These are phyloP conservation scores for Coemansia sp. DNA, from an alignment of 192 early-diverging fungal genomes.

Conservation along the genomic window DNA sequence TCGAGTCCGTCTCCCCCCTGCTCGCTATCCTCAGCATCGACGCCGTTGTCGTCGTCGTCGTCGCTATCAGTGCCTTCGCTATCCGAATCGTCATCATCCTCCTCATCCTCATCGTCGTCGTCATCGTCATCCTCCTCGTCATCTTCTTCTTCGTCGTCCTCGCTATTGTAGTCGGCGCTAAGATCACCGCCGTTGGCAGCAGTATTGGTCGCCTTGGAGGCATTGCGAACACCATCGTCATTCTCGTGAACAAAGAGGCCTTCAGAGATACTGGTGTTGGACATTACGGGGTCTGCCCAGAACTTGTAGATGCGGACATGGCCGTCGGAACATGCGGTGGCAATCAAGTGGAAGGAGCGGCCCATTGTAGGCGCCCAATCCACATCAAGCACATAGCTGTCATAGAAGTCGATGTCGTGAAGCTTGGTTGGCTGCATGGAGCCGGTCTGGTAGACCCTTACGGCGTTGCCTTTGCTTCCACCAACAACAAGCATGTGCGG, in stretches of 20 bases:
- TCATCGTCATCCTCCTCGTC: slow-evolving; percentile 16
- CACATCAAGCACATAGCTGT: slow-evolving; percentile 57
- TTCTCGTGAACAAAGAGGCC: slow-evolving; percentile 44
- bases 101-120: slow-evolving; percentile 13
- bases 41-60: slow-evolving; percentile 4
- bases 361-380: slow-evolving; percentile 56
- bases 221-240: slow-evolving; percentile 15
- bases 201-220: background rate
- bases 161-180: slow-evolving; percentile 21
- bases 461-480: slow-evolving; percentile 76
- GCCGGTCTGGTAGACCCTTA: slow-evolving; percentile 58
- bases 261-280: slow-evolving; percentile 24
- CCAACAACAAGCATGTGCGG: slow-evolving; percentile 81
- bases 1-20: slow-evolving; percentile 7
- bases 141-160: slow-evolving; percentile 26
- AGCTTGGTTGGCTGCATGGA: slow-evolving; percentile 45
- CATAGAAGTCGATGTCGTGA: slow-evolving; percentile 55
- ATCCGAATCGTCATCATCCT: slow-evolving; percentile 1
- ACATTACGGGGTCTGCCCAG: slow-evolving; percentile 37
- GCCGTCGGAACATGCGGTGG: slow-evolving; percentile 48
- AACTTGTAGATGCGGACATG: slow-evolving; percentile 56
- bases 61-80: background rate
- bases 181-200: slow-evolving; percentile 9
- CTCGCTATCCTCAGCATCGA: slow-evolving; percentile 8
- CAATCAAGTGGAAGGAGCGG: slow-evolving; percentile 60